Percentiles rank a stretch among this genome's conserved stretches.
Evolutionary conservation across 2,329 filamentous ascomycete genomes (phyloP).

Genomic region (Aspergillus sp.): DNA sequence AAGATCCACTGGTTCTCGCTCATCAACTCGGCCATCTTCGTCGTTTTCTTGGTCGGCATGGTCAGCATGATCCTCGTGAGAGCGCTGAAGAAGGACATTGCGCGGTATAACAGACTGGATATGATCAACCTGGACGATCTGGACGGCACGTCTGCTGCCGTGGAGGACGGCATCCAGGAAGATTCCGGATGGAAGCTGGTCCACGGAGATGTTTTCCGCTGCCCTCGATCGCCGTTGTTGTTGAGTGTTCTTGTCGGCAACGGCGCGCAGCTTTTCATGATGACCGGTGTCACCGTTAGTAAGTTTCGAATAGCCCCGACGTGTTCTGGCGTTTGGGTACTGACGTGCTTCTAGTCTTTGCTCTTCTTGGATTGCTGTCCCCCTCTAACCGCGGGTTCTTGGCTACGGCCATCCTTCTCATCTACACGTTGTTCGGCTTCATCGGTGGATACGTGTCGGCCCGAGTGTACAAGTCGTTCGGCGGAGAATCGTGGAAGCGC

Average conservation of each 20-base stretch:
- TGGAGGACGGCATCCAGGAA: constrained; percentile 93
- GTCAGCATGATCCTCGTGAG: constrained; percentile 90
- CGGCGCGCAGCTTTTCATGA: constrained; percentile 93
- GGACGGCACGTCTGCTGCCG: constrained; percentile 67
- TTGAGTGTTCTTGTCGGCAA: constrained; percentile 88
- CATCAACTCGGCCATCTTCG: constrained; percentile 92
- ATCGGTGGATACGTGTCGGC: constrained; percentile 89
- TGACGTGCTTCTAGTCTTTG: constrained; percentile 60
- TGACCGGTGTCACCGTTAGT: constrained; percentile 89
- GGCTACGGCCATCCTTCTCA: constrained; percentile 86
- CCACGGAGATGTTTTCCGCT: constrained; percentile 94
- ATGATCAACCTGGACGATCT: constrained; percentile 88
- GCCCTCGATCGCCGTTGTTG: constrained; percentile 76
- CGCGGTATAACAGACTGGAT: constrained; percentile 92
- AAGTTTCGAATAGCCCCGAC: constrained; percentile 21
- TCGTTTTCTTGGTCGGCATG: constrained; percentile 85
- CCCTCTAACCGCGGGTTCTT: constrained; percentile 93
- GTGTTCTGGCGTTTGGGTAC: not conserved
- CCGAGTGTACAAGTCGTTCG: constrained; percentile 90
- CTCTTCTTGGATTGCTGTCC: constrained; percentile 89
- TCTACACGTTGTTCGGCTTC: constrained; percentile 91
- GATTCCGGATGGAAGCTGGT: constrained; percentile 99
- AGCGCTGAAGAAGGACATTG: constrained; percentile 91
- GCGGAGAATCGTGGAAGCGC: constrained; percentile 89
- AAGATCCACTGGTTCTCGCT: constrained; percentile 99